Evolutionary conservation across 768 basidiomycete species (phyloP), one percentile per base, ranked within the genome.

Genomic region (Lactifluus echinatus): DNA sequence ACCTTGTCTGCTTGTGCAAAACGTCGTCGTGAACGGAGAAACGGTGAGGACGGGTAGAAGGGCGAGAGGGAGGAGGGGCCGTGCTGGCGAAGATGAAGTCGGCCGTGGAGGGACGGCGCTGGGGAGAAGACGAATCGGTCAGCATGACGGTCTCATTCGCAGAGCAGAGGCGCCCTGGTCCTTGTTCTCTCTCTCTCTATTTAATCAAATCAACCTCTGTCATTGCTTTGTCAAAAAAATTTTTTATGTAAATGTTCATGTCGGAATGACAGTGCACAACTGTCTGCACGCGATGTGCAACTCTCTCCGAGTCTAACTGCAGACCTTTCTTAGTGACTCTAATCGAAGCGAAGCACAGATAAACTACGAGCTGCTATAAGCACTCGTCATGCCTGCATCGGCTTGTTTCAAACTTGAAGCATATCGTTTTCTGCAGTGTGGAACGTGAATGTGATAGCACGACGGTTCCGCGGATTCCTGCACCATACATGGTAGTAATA

Each of bases 21-120:
- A 46, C 40, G 50, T 48, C 26, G 37, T 34, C 33, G 24, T 50
- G 34, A 11, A 55, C 11, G n/a, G 59, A 57, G 56, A 57, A 59
- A 47, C 52, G 57, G n/a, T 53, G 34, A 11, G 60, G 52, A 24
- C 57, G 60, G 4, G 36, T 44, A 29, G 45, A 4, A 33, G 60
- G n/a, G 8, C 6, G 42, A 34, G 57, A 24, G 2, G 50, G 34
- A 1, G 48, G 4, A 2, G 59, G 19, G n/a, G 43, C 26, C 8
- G 42, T 8, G 47, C 19, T 34, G 11, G 34, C 3, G 42, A 59
- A 8, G 29, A 39, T 11, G 1, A 33, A 23, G 17, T 54, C 40
- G 24, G 52, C 29, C 10, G 47, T 19, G 4, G 53, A 12, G 33
- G 50, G 2, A 37, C 34, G 49, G 24, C 45, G 50, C 39, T 51